Base-by-base conservation (phyloP, 2,329 filamentous ascomycete genomes). In the Colletotrichum spinosum region DNA sequence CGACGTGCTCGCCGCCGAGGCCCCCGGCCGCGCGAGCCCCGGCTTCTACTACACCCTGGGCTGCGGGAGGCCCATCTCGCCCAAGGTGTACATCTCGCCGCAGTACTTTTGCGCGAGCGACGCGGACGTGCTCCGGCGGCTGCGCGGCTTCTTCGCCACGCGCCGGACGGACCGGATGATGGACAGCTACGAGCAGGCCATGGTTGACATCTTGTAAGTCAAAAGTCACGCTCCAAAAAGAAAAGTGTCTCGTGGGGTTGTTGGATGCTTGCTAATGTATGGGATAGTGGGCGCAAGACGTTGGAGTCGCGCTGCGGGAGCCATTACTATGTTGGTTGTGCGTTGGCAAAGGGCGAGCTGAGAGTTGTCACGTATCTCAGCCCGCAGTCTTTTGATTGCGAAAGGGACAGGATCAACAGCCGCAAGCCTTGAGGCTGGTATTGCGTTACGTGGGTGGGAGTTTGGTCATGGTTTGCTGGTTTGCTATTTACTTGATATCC, bases 11-110 rank as follows among this genome's bases (percentile, higher is more conserved):
- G 51, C 52, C 4, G 62, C 42, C 8, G 62, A 65, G 9, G 62
- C 62, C 9, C 62, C 62, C 2, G 62, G 62, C 35, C 35, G 62
- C 9, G 62, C 62, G 5, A 55, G 57, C 35, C 62, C 62, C 3
- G 62, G 62, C 10, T 65, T 65, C 58, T 65, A 65, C 13, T 65
- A 65, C 52, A 65, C 62, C 12, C 62, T 65, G 35, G 62, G 62
- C 35, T 52, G 57, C 41, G 57, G 57, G 2, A 65, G 17, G 41
- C 34, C 58, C 10, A 61, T 65, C 37, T 65, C 62, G 11, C 62
- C 62, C 25, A 65, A 65, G 51, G 62, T 65, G 7, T 65, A 65
- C 46, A 46, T 65, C 17, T 65, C 51, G 8, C 62, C 62, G 45
- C 60, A 62, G 35, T 61, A 61, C 33, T 65, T 65, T 8, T 55